Evolutionary conservation across 768 basidiomycete genomes (phyloP), one percentile per base, ranked within the genome.

Genomic region (Imleria badia): DNA sequence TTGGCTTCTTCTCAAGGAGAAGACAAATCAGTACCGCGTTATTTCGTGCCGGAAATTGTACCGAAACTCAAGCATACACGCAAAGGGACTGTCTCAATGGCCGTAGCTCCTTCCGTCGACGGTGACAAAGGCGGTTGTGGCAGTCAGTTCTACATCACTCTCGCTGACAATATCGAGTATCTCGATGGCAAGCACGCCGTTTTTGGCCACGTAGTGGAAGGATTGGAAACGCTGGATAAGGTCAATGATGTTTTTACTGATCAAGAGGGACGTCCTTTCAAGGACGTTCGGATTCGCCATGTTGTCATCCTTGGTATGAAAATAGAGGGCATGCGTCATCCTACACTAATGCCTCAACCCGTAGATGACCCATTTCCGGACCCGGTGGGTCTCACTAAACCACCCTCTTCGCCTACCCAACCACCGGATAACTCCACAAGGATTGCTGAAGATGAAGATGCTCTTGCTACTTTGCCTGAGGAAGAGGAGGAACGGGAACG

Each of bases 31-130:
- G 67, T 78, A 8, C 75, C 85, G n/a, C 86, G 94, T 26, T 95
- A 97, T 72, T 95, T 95, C 66, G 68, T 81, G n/a, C 94, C 94
- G 1, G 90, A 93, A 67, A 78, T 94, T 51, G 72, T 82, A 2
- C 85, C 91, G 1, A 82, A 79, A 53, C 78, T 98, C 55, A 98
- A 98, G 72, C 97, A 99, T 67, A 78, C 78, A 0, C 73, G 76
- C 10, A 86, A 82, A 60, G 97, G 97, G 19, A 98, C 94, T 0
- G 89, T 99, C 15, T 98, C 94, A 0, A 98, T 98, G 97, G 97
- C 97, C 9, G 85, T 98, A 11, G 91, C 96, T 3, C 94, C 94
- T n/a, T 76, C 84, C 1, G 60, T 87, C 13, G 86, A 83, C 47
- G 83, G 80, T 4, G 75, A 82, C 44, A 73, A 75, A 57, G 89